Conservation (phyloP, 2,329 filamentous ascomycete species). For the Fusarium armeniacum region DNA sequence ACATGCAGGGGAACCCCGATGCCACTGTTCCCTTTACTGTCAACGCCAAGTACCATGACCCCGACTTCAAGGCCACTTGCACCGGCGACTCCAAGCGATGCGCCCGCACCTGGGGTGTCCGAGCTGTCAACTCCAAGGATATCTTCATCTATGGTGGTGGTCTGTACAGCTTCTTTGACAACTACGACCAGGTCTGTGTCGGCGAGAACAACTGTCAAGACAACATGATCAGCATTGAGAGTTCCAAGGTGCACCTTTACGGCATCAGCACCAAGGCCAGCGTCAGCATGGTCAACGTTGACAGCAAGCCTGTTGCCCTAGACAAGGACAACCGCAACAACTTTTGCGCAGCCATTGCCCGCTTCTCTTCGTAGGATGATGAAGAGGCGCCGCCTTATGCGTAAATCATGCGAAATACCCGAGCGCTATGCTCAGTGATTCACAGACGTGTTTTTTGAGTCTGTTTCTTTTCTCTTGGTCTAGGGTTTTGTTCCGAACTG, state of each 20-base stretch:
- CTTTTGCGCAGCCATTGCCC: conserved; percentile 73
- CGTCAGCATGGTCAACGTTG: conserved; percentile 77
- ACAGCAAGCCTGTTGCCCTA: conserved; percentile 67
- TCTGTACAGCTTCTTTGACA: conserved; percentile 86
- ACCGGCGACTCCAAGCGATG: conserved; percentile 69
- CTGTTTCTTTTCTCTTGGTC: conserved; percentile 35
- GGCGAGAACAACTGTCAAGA: conserved; percentile 78
- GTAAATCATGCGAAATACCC: conserved; percentile 24
- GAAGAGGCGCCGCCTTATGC: conserved; percentile 10
- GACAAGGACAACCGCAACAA: conserved; percentile 75
- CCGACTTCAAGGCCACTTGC: conserved; percentile 69
- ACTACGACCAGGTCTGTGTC: conserved; percentile 81
- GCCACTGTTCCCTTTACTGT: conserved; percentile 74
- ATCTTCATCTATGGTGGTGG: conserved; percentile 80
- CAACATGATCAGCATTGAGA: conserved; percentile 81
- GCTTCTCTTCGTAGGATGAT: conserved; percentile 44
- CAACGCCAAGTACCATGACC: conserved; percentile 73
- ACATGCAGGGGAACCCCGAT: conserved; percentile 87
- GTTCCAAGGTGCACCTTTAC: conserved; percentile 74
- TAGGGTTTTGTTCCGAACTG: conserved; percentile 35
- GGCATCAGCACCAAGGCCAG: conserved; percentile 82
- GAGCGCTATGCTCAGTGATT: conserved; percentile 18
- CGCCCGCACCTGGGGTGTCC: conserved; percentile 83
- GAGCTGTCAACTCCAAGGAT: conserved; percentile 75
- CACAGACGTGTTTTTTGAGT: conserved; percentile 31